Evolutionary conservation across 1,284 basidiomycete species (phyloP).

Genomic region (Cryptococcus hybrid): DNA sequence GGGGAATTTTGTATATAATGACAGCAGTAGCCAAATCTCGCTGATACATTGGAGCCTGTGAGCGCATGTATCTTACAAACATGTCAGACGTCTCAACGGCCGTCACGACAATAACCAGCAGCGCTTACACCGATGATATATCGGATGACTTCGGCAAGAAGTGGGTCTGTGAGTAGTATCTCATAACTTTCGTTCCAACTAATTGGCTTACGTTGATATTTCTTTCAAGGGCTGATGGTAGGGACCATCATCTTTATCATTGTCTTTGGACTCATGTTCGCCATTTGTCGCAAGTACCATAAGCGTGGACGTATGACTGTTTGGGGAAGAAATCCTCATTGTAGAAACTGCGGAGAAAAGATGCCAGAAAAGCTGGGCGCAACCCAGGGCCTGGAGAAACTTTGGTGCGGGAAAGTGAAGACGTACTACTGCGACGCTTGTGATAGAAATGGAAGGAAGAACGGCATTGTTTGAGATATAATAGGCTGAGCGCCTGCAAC

Average conservation of each 20-base stretch:
- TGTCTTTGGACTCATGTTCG: neutral
- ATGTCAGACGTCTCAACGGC: too few relatives aligned
- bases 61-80: too few relatives aligned
- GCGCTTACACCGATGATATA: neutral
- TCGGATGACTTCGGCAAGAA: neutral
- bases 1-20: too few relatives aligned
- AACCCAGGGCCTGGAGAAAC: neutral
- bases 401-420: neutral
- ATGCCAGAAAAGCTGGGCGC: neutral
- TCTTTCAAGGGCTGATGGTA: neutral
- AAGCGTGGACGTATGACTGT: neutral
- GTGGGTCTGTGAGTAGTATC: neutral
- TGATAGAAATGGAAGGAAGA: neutral
- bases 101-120: neutral
- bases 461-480: neutral
- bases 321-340: neutral
- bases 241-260: neutral
- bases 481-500: neutral
- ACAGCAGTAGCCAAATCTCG: too few relatives aligned
- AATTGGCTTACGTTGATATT: neutral
- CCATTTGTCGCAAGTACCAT: neutral
- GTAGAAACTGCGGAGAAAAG: neutral
- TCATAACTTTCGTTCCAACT: neutral
- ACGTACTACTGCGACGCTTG: neutral
- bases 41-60: too few relatives aligned